These are phyloP conservation scores for Vanrija humicola DNA, from an alignment of 1,284 basidiomycete genomes.

Conservation along the genomic window DNA sequence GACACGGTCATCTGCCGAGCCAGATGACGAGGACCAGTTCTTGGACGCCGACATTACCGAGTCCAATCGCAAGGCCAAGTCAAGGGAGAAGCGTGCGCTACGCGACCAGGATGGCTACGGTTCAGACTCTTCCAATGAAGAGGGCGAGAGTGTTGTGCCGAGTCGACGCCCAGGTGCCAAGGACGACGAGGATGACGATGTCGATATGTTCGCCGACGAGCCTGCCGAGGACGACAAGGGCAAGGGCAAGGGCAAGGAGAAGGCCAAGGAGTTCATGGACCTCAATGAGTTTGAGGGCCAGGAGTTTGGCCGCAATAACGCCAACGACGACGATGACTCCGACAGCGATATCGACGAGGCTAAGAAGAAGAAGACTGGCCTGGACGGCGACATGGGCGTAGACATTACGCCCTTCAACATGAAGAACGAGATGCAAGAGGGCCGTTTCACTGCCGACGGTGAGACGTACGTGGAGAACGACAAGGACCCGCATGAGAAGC, in stretches of 20 bases:
- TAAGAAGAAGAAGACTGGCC: conserved; percentile 13
- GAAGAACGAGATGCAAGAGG: conserved; percentile 97
- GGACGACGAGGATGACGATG: conserved; percentile 55
- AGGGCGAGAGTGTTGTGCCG: conserved; percentile 80
- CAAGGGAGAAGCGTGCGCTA: conserved; percentile 64
- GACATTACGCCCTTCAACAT: conserved; percentile 96
- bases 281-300: conserved; percentile 95
- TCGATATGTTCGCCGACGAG: conserved; percentile 73
- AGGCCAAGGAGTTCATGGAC: conserved; percentile 69
- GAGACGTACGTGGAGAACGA: conserved; percentile 73
- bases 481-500: conserved; percentile 77
- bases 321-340: conserved; percentile 67
- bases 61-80: conserved; percentile 49
- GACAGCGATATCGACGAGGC: conserved; percentile 22
- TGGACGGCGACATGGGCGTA: conserved; percentile 73
- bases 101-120: conserved; percentile 82
- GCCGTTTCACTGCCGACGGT: conserved; percentile 92
- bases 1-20: background rate
- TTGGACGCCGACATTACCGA: conserved; percentile 45
- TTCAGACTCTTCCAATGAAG: conserved; percentile 79
- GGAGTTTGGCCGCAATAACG: conserved; percentile 60
- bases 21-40: conserved; percentile 15
- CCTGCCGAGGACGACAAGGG: conserved; percentile 8
- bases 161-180: conserved; percentile 56
- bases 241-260: conserved; percentile 24